Conservation (phyloP, 352 stramenopile genomes). For the Hyaloperonospora brassicae region DNA sequence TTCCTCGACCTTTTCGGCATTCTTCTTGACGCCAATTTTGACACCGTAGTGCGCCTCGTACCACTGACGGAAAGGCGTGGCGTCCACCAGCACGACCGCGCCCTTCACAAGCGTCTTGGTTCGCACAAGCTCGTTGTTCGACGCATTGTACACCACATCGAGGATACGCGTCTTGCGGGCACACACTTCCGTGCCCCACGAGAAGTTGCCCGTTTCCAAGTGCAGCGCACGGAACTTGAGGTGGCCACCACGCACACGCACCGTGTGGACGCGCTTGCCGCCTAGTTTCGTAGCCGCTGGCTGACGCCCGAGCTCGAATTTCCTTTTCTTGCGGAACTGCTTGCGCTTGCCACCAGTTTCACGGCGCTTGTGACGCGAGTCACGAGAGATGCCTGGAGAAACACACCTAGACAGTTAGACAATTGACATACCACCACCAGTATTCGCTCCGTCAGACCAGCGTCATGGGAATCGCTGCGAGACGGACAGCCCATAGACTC, state of each 20-base stretch:
- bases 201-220: conserved; percentile 99
- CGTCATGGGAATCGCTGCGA: conserved; percentile 9
- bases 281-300: conserved; percentile 98
- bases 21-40: conserved; percentile 86
- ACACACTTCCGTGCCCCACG: conserved; percentile 96
- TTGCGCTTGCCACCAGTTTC: conserved; percentile 98
- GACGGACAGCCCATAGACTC: conserved; percentile 43
- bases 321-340: conserved; percentile 98
- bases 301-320: conserved; percentile 98
- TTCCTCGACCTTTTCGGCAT: conserved; percentile 69
- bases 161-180: conserved; percentile 99
- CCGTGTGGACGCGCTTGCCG: conserved; percentile 92
- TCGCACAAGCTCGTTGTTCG: conserved; percentile 99
- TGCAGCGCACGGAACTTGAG: conserved; percentile 97
- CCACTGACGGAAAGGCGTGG: conserved; percentile 98
- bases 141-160: conserved; percentile 99
- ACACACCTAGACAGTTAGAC: conserved; percentile 12
- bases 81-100: conserved; percentile 97
- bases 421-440: conserved; percentile 1
- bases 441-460: conserved; percentile 9
- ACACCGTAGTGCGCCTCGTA: conserved; percentile 99
- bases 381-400: conserved; percentile 96
- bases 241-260: conserved; percentile 96
- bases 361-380: conserved; percentile 98
- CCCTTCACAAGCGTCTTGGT: conserved; percentile 99